Percentiles rank a stretch among this genome's conserved stretches.
Conservation (phyloP, 495 filamentous ascomycete species). For the Penicillium riverlandense region DNA sequence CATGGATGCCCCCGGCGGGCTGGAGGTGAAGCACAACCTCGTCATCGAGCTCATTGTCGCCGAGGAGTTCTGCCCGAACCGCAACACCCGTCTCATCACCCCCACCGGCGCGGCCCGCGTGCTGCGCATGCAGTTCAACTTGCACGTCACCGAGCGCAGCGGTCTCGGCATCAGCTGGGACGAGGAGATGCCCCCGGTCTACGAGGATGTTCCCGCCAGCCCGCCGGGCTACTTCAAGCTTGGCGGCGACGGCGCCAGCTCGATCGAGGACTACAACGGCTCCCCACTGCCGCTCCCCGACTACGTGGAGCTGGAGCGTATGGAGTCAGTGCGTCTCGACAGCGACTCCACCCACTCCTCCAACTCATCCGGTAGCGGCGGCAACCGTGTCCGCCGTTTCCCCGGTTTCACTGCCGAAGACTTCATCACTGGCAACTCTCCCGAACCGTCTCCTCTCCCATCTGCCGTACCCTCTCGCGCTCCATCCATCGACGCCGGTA, state of each 20-base stretch:
- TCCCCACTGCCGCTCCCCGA: conserved; percentile 36
- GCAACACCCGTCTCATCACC: conserved; percentile 61
- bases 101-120: conserved; percentile 89
- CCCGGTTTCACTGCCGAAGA: conserved; percentile 17
- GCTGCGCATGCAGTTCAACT: conserved; percentile 83
- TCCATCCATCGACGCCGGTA: conserved; percentile 10
- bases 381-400: not conserved
- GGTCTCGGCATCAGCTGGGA: conserved; percentile 96
- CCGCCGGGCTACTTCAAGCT: conserved; percentile 69
- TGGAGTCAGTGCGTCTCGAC: conserved; percentile 36
- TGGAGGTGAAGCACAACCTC: conserved; percentile 73
- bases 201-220: conserved; percentile 85
- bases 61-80: conserved; percentile 77
- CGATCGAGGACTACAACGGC: conserved; percentile 38
- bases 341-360: conserved; percentile 32
- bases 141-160: conserved; percentile 71
- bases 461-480: conserved; percentile 15
- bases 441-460: conserved; percentile 10
- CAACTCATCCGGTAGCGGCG: conserved; percentile 6
- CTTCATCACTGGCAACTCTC: conserved; percentile 13
- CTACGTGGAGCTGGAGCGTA: conserved; percentile 37
- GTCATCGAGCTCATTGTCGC: conserved; percentile 91
- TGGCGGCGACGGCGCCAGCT: conserved; percentile 26
- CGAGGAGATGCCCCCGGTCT: conserved; percentile 89
- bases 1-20: conserved; percentile 68